Evolutionary conservation across 805 yeast genomes (phyloP).

Genomic region (Komagataella pseudopastoris): DNA sequence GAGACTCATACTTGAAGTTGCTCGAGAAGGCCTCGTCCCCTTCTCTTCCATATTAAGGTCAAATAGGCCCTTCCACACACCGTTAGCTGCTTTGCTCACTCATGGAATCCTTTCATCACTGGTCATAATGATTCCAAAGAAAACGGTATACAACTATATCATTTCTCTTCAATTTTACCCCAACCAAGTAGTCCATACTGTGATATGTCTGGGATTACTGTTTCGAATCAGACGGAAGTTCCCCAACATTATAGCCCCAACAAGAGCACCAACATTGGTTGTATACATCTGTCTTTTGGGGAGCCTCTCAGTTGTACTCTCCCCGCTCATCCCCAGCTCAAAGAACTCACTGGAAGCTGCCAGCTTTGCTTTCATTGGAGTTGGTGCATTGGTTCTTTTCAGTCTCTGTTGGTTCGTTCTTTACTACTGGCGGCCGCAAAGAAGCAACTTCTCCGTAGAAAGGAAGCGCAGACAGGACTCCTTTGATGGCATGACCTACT

Average conservation of each 20-base stretch:
- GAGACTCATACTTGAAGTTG: conserved; percentile 31
- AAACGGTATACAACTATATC: conserved; percentile 21
- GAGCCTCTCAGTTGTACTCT: conserved; percentile 30
- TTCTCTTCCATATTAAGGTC: conserved; percentile 27
- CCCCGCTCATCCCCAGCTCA: conserved; percentile 31
- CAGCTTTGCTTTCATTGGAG: conserved; percentile 12
- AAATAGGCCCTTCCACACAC: conserved; percentile 32
- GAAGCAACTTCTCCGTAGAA: conserved; percentile 6
- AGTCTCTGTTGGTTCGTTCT: conserved; percentile 10
- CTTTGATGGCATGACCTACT: conserved; percentile 11
- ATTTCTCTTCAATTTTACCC: conserved; percentile 34
- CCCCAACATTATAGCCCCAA: conserved; percentile 11
- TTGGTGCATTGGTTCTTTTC: conserved; percentile 8
- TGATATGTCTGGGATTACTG: conserved; percentile 11
- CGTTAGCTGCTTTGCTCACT: conserved; percentile 24
- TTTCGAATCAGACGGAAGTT: conserved; percentile 10
- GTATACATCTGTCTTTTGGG: conserved; percentile 26
- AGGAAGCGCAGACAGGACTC: conserved; percentile 3
- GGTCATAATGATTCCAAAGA: conserved; percentile 9
- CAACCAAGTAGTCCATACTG: conserved; percentile 23
- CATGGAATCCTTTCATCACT: conserved; percentile 10
- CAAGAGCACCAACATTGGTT: conserved; percentile 13
- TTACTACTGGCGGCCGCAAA: conserved; percentile 7
- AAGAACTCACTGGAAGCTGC: conserved; percentile 1
- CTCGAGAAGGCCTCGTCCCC: conserved; percentile 34